Base-by-base conservation (phyloP, 2,329 filamentous ascomycete genomes). In the Ceratocystis ficicola region DNA sequence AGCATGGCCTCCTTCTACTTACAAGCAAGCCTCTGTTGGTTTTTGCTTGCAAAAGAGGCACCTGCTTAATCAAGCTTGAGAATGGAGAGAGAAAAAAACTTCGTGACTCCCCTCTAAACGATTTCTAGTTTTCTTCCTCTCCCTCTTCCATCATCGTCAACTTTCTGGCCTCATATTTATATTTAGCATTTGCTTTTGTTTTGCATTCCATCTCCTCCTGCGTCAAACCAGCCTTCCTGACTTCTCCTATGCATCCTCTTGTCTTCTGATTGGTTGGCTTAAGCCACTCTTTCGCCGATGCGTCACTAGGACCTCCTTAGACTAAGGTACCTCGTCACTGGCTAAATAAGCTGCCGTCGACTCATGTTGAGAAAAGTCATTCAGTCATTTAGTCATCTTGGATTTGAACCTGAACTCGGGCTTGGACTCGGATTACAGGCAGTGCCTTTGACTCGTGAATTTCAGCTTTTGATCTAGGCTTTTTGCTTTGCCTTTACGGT, bases 131-230 rank as follows among this genome's bases (percentile, higher is more conserved):
- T 52, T 28, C 7, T 28, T 52, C 48, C 22, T 2, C 22, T 28
- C 25, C 2, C 78, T 17, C 78, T 73, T 30, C 75, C 77, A 73
- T 78, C 72, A 70, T 77, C 76, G 71, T 7, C 44, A 52, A 6
- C 44, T 36, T 28, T 25, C 20, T 32, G n/a, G 25, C 62, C 60
- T 28, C 62, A 57, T 64, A 22, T 57, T 22, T 25, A 15, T 15
- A 32, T 28, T 52, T 25, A 52, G 48, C 10, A 4, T 41, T 8
- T 44, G 44, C 44, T 10, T 20, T 44, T n/a, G 44, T 44, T 41
- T 52, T 52, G 17, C 6, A 10, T 52, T n/a, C 48, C 22, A 25
- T 52, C 8, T 22, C 60, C 22, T 44, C 46, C 48, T 25, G 22
- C 46, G 20, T 52, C 48, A 52, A 25, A 15, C 22, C 36, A 41